phyloP scores from a whole-genome alignment of 2,329 filamentous ascomycete genomes.

The Aspergillus proliferans region DNA sequence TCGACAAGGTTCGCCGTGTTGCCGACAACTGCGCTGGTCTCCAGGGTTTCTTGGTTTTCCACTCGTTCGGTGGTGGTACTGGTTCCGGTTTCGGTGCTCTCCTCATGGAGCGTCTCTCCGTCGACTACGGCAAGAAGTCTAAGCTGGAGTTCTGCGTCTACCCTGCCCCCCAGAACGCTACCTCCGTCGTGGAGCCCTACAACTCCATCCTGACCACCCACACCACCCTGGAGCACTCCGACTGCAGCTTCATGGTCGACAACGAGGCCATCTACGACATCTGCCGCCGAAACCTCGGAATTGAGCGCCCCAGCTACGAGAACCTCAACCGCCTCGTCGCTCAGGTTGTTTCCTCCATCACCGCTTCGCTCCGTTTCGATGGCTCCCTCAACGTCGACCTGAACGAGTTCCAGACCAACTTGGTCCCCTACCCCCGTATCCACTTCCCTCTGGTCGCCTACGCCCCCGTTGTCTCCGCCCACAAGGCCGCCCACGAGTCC shows the following conservation, averaged over 20 bases:
- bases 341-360: slow-evolving; percentile 98
- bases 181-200: slow-evolving; percentile 98
- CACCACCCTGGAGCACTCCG: slow-evolving; percentile 97
- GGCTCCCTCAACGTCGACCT: slow-evolving; percentile 98
- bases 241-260: slow-evolving; percentile 99
- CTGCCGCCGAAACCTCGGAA: slow-evolving; percentile 93
- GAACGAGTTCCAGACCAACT: slow-evolving; percentile 99
- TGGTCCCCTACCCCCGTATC: slow-evolving; percentile 97
- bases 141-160: slow-evolving; percentile 99
- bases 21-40: slow-evolving; percentile 97
- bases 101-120: slow-evolving; percentile 96
- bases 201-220: slow-evolving; percentile 99
- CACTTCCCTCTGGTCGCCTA: slow-evolving; percentile 99
- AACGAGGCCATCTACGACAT: slow-evolving; percentile 99
- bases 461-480: slow-evolving; percentile 85
- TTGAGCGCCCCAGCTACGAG: slow-evolving; percentile 96
- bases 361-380: slow-evolving; percentile 95
- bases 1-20: slow-evolving; percentile 95
- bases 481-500: slow-evolving; percentile 95
- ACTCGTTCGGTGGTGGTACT: slow-evolving; percentile 98
- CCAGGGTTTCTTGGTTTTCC: slow-evolving; percentile 98
- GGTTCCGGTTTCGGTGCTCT: slow-evolving; percentile 98
- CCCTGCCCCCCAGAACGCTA: slow-evolving; percentile 93
- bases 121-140: slow-evolving; percentile 99
- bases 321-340: slow-evolving; percentile 98